Base-by-base conservation (phyloP, 2,329 filamentous ascomycete genomes). In the Beauveria scarabaeidicola region DNA sequence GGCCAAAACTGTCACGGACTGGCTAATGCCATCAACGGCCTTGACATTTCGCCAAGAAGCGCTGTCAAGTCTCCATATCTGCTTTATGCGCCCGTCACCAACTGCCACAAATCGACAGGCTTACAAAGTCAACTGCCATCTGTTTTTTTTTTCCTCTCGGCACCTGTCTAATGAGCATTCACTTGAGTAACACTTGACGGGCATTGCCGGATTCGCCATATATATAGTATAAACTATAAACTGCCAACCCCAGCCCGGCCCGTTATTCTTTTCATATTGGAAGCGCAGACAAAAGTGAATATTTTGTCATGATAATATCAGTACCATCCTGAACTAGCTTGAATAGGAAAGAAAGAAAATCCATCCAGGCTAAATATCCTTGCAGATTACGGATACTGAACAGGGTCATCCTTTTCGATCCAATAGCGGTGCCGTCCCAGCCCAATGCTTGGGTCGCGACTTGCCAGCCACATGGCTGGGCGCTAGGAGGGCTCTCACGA, bases 401-500 rank as follows among this genome's bases (percentile, higher is more conserved):
- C 38, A 29, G 17, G 27, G 38, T 29, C 17, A 41, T 43, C 5
- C 23, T 10, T 32, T 19, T 47, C 27, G 41, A 55, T 43, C 52
- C 52, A 55, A 55, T 47, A n/a, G 13, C 27, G 41, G 3, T 5
- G 36, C 27, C 3, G 27, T 55, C 52, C 25, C n/a, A 40, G 38
- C 52, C 52, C 23, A 54, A 54, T 25, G 27, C 38, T 40, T 32
- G 52, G 52, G 52, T 44, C 25, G 36, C 38, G 32, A 21, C 17
- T 40, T 23, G 52, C 38, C 54, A 43, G 47, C 55, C 36, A 58
- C 46, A 48, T 58, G 36, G 54, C n/a, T 47, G 47, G 47, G 55
- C 55, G 55, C 55, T 58, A 58, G 46, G 47, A 58, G 47, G 38
- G 38, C 38, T 52, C 36, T 52, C 38, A 38, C 47, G n/a, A 58